phyloP scores from a whole-genome alignment of 1,284 basidiomycete genomes.

The Erythrobasidium hasegawianum region DNA sequence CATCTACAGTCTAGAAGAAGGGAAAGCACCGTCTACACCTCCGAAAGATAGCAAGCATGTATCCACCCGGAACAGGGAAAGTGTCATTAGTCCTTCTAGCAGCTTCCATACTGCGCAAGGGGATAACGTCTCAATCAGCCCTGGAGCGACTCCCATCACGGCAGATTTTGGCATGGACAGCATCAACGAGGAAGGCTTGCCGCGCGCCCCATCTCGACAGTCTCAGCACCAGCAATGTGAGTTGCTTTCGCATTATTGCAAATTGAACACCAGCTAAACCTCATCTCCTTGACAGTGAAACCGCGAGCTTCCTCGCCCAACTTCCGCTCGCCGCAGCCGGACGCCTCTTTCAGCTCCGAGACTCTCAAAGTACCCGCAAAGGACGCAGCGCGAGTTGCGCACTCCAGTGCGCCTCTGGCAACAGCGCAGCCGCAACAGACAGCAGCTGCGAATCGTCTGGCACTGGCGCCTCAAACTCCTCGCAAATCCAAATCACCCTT shows the following conservation, averaged over 20 bases:
- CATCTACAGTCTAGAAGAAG: too few relatives aligned
- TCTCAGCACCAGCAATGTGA: too few relatives aligned
- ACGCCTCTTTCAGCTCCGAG: not conserved
- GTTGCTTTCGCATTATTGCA: too few relatives aligned
- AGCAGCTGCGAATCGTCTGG: not conserved
- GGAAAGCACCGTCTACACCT: too few relatives aligned
- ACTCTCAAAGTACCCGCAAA: not conserved
- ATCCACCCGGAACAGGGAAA: too few relatives aligned
- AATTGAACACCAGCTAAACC: too few relatives aligned
- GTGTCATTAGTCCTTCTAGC: not conserved
- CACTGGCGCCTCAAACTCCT: not conserved
- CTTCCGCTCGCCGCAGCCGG: not conserved
- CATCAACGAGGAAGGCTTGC: too few relatives aligned
- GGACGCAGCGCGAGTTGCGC: not conserved
- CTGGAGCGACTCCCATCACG: too few relatives aligned
- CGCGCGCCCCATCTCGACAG: too few relatives aligned
- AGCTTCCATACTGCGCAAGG: not conserved
- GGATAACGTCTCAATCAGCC: too few relatives aligned
- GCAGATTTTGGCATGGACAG: too few relatives aligned
- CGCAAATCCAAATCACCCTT: conserved; percentile 27
- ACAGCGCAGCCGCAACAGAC: not conserved
- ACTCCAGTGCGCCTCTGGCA: not conserved
- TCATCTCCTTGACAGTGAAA: conserved; percentile 20
- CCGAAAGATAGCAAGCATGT: too few relatives aligned
- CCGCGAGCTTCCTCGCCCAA: conserved; percentile 30